Percentiles rank a stretch among this genome's conserved stretches.
phyloP scores from a whole-genome alignment of 164 flowering plant species.

The Vitis riparia region DNA sequence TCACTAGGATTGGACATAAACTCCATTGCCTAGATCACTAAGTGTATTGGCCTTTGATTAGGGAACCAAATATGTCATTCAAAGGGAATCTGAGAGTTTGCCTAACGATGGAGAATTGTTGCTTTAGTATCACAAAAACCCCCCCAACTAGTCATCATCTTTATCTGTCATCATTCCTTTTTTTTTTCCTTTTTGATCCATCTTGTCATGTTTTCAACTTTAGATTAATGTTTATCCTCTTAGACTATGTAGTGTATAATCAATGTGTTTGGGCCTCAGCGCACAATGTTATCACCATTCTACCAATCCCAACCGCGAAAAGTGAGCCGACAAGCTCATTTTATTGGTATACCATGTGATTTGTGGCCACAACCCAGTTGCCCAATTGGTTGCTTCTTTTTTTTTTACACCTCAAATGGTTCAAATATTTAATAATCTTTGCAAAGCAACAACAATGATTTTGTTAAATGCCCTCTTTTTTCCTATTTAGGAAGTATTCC shows the following conservation, averaged over 20 bases:
- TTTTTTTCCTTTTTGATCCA: conserved; percentile 23
- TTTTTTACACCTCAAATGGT: background rate
- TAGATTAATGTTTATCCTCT: conserved; percentile 36
- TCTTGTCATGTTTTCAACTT: conserved; percentile 32
- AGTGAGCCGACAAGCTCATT: conserved; percentile 53
- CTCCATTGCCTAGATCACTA: conserved; percentile 22
- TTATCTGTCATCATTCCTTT: background rate
- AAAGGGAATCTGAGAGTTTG: conserved; percentile 23
- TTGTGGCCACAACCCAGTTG: conserved; percentile 27
- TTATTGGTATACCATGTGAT: conserved; percentile 33
- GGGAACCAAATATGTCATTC: conserved; percentile 12
- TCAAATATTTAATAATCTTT: background rate
- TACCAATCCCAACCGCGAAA: conserved; percentile 36
- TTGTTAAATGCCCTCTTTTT: conserved; percentile 6
- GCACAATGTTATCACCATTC: conserved; percentile 19
- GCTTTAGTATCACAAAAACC: conserved; percentile 12
- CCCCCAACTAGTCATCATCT: background rate
- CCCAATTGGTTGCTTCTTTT: conserved; percentile 20
- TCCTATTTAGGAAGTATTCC: conserved; percentile 28
- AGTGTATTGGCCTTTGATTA: conserved; percentile 18
- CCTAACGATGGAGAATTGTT: conserved; percentile 18
- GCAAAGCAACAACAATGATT: conserved; percentile 18
- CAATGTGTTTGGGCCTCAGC: conserved; percentile 26
- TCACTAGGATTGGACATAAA: conserved; percentile 35
- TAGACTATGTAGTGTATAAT: conserved; percentile 40